phyloP scores from a whole-genome alignment of 495 filamentous ascomycete genomes.

The Cryomyces minteri region DNA sequence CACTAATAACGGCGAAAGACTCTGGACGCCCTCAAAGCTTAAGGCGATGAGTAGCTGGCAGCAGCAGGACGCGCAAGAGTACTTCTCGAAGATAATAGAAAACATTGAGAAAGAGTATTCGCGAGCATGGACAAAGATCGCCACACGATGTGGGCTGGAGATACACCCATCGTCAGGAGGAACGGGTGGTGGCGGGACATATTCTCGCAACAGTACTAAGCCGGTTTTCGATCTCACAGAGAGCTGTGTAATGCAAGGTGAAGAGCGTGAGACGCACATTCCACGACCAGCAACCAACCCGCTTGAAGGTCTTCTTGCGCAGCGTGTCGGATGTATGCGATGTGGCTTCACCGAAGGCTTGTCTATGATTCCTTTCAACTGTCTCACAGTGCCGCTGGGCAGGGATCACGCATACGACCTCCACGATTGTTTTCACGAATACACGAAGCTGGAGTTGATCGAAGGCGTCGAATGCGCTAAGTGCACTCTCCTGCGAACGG shows the following conservation, averaged over 20 bases:
- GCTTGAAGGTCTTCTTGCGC: constrained; percentile 72
- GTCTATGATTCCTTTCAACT: constrained; percentile 82
- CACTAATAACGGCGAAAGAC: constrained; percentile 43
- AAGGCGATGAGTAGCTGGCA: constrained; percentile 86
- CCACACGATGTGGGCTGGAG: constrained; percentile 6
- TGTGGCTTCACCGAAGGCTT: constrained; percentile 81
- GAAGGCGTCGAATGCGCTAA: constrained; percentile 80
- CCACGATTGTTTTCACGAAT: constrained; percentile 63
- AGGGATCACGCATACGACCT: constrained; percentile 38
- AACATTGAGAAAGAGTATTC: constrained; percentile 65
- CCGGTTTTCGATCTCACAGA: constrained; percentile 7
- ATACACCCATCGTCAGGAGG: constrained; percentile 10
- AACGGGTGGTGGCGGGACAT: neutral
- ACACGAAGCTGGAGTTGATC: constrained; percentile 68
- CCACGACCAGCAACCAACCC: constrained; percentile 31
- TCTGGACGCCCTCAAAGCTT: constrained; percentile 61
- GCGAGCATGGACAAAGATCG: constrained; percentile 15
- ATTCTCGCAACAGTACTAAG: neutral
- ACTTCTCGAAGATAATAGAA: constrained; percentile 77
- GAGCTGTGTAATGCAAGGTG: constrained; percentile 6
- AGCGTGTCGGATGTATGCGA: constrained; percentile 70
- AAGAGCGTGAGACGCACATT: constrained; percentile 11
- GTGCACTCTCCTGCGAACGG: constrained; percentile 53
- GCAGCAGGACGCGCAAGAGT: constrained; percentile 98
- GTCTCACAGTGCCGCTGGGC: constrained; percentile 61